Conservation (phyloP, 179 eudicot species). For the Spergularia azorica region DNA sequence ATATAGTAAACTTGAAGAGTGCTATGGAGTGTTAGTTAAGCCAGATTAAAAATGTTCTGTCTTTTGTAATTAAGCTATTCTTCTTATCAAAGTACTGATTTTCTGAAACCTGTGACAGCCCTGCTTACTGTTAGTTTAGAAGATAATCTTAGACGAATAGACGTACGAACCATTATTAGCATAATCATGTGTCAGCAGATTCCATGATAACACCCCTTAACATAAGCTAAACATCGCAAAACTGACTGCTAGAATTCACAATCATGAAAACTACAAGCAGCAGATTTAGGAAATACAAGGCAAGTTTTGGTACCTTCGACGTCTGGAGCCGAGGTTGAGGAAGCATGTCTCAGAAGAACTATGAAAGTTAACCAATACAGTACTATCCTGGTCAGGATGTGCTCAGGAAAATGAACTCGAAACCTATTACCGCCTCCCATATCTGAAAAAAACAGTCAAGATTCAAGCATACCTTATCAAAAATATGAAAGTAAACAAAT, state of each 20-base stretch:
- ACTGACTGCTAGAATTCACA: neutral
- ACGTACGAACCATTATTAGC: neutral
- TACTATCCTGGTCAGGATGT: constrained; percentile 32
- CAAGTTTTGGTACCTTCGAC: constrained; percentile 58
- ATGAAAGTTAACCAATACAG: constrained; percentile 39
- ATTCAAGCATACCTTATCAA: neutral
- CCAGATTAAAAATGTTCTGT: neutral
- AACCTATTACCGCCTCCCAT: constrained; percentile 25
- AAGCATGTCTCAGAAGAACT: constrained; percentile 39
- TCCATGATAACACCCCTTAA: neutral
- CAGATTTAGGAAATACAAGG: constrained; percentile 5
- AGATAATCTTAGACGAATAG: neutral
- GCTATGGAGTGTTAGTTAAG: neutral
- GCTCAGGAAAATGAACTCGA: constrained; percentile 19
- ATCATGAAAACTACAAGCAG: neutral
- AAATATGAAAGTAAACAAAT: neutral
- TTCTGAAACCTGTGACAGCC: neutral
- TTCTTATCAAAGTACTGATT: too few species aligned
- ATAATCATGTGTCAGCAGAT: neutral
- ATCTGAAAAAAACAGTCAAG: constrained; percentile 21
- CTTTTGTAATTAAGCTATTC: neutral
- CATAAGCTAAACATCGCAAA: neutral
- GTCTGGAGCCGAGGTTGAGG: constrained; percentile 55
- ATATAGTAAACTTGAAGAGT: neutral
- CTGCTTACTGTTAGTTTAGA: neutral